Conservation (phyloP, 2,329 filamentous ascomycete genomes). For the Exophiala calicioides region DNA sequence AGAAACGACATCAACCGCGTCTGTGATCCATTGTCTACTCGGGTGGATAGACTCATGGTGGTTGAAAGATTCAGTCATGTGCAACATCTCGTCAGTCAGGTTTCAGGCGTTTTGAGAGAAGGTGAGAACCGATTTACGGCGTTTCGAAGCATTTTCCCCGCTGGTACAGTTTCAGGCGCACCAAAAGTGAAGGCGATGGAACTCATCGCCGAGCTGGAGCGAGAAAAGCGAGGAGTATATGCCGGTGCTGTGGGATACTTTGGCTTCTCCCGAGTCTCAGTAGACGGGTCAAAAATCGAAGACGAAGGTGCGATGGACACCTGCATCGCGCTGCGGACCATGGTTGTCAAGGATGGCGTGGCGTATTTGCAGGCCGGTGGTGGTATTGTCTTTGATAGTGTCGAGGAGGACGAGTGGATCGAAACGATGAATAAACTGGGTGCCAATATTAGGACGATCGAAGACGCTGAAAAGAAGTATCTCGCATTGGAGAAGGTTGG, state of each 20-base stretch:
- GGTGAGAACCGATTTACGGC: constrained; percentile 92
- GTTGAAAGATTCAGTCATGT: constrained; percentile 95
- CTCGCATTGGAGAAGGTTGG: constrained; percentile 42
- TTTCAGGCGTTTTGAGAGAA: constrained; percentile 81
- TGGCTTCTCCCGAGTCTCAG: constrained; percentile 74
- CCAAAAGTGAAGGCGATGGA: constrained; percentile 98
- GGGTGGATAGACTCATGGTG: constrained; percentile 91
- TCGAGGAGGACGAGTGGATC: constrained; percentile 86
- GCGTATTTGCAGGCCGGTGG: constrained; percentile 87
- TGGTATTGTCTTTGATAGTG: constrained; percentile 92
- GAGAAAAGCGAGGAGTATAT: constrained; percentile 92
- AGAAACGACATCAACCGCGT: constrained; percentile 97
- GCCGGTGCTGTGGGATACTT: constrained; percentile 97
- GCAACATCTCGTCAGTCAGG: constrained; percentile 94
- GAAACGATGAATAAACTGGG: constrained; percentile 97
- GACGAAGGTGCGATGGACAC: constrained; percentile 90
- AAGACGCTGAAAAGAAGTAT: constrained; percentile 74
- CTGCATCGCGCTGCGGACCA: constrained; percentile 79
- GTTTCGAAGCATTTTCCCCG: constrained; percentile 94
- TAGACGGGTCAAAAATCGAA: constrained; percentile 57
- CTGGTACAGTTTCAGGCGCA: constrained; percentile 90
- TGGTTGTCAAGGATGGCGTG: constrained; percentile 87
- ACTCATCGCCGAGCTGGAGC: constrained; percentile 89
- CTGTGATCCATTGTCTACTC: constrained; percentile 83
- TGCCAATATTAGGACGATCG: constrained; percentile 86